Evolutionary conservation across 371 early-diverging fungal species (phyloP), one percentile per base, ranked within the genome.

Genomic region (Mucor irregularis): DNA sequence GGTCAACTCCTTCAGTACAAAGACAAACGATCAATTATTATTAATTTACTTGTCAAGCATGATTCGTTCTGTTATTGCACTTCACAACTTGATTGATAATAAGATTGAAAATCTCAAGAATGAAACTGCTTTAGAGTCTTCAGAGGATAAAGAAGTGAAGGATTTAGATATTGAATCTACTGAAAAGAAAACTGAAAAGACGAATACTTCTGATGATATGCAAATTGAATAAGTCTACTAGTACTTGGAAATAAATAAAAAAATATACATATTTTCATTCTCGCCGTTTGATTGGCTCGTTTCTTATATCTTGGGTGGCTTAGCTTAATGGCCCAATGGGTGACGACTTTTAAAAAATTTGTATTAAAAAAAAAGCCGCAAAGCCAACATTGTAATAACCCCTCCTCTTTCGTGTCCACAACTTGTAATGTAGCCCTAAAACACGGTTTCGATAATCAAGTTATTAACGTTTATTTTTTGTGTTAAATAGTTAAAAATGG

Each of bases 1-100:
- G 60, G 85, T 85, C 49, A 84, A 82, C 53, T 77, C 94, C 24
- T 93, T 98, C 66, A 85, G 92, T 8, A 88, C 90, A 49, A 91
- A 92, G 69, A 95, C 96, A n/a, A 98, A 98, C 72, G 99, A 98
- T 69, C 94, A 95, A 61, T 72, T 94, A 43, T 73, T 96, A 53
- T 84, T 96, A 47, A 90, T 97, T 42, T 98, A 97, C 69, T 71
- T 98, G 47, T 88, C 91, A 5, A 84, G 90, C 44, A 73, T 97
- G 76, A 88, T 94, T 51, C 87, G 98, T 26, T 86, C 97, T 5
- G 90, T 96, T 21, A 92, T 97, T 75, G 97, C 98, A 0, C 76
- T 99, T 58, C 98, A 99, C 63, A 92, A 94, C 61, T 72, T 99
- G 49, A 97, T 99, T 66, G 88, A 93, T 66, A 98, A 92, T 82